Conservation (phyloP, 1,284 basidiomycete species). For the Irpex sp. region DNA sequence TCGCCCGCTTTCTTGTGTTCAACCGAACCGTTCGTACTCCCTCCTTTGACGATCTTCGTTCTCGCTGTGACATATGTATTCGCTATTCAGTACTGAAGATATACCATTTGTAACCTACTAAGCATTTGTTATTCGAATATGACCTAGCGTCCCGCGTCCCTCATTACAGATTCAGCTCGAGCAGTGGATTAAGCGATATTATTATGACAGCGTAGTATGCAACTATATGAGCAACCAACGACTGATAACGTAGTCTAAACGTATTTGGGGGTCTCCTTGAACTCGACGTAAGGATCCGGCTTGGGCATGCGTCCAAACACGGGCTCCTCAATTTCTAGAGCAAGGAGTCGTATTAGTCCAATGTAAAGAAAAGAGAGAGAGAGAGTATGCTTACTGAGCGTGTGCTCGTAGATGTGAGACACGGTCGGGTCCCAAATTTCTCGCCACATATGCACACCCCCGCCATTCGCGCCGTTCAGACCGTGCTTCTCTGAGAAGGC, state of each 20-base stretch:
- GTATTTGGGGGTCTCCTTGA: slow-evolving; percentile 53
- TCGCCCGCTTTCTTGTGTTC: neutral
- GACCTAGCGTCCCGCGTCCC: neutral
- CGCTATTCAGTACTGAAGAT: neutral
- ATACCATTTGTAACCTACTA: neutral
- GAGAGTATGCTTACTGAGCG: slow-evolving; percentile 56
- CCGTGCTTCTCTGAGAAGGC: slow-evolving; percentile 52
- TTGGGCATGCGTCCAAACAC: slow-evolving; percentile 52
- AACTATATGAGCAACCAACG: neutral
- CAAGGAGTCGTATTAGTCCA: slow-evolving; percentile 10
- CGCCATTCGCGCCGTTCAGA: slow-evolving; percentile 48
- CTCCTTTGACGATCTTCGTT: neutral
- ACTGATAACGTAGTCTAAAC: neutral
- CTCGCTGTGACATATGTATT: neutral
- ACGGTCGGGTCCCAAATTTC: slow-evolving; percentile 71
- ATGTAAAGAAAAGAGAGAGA: neutral
- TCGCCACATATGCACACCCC: slow-evolving; percentile 82
- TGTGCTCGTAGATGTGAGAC: slow-evolving; percentile 57
- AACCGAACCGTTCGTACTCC: too few species aligned
- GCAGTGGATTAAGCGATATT: neutral
- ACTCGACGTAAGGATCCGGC: slow-evolving; percentile 46
- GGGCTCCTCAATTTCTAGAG: slow-evolving; percentile 56
- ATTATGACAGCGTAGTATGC: neutral
- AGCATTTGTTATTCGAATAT: neutral
- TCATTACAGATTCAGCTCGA: neutral